Evolutionary conservation across 192 early-diverging fungal species (phyloP), one percentile per base, ranked within the genome.

Genomic region (Backusella psychrophila): DNA sequence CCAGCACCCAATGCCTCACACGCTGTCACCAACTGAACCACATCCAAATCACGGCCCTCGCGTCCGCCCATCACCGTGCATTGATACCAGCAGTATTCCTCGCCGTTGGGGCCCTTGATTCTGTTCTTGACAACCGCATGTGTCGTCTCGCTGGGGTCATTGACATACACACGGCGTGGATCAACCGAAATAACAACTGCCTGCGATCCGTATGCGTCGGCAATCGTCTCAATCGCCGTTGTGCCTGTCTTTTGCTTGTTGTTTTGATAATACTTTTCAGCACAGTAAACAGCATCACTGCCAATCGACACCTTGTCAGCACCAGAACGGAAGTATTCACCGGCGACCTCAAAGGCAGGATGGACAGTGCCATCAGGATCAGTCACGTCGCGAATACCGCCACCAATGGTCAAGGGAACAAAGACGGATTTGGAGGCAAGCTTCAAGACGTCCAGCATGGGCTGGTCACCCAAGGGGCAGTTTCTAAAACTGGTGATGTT

Each of bases 281-380:
- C 94, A 3, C 95, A 95, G 82, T 96, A 98, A 6, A 99, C 98
- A n/a, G 98, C 98, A 85, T 99, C 98, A 68, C 95, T 96, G 31
- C 98, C 98, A 79, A 99, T 99, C 19, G 96, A 98, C 7, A 99
- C 96, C 84, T 99, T 99, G 85, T 99, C 98, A 3, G 98, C 98
- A 6, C 98, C 98, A 17, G 95, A 97, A 19, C 98, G 88, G 87
- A 99, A 99, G 81, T 99, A 99, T 83, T 95, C 96, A 41, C 96
- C 96, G 5, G 97, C 98, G n/a, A 99, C 98, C n/a, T 98, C 90
- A 12, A 98, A 86, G 0, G 98, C 98, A 0, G 97, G 85, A 82
- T 92, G 91, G 34, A 89, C 66, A 23, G 86, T 80, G 15, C 94
- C 96, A 76, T 94, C 93, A 35, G 96, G 95, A 66, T 99, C 94